Conservation (phyloP, 306 rosid species). For the Luffa aegyptiaca region DNA sequence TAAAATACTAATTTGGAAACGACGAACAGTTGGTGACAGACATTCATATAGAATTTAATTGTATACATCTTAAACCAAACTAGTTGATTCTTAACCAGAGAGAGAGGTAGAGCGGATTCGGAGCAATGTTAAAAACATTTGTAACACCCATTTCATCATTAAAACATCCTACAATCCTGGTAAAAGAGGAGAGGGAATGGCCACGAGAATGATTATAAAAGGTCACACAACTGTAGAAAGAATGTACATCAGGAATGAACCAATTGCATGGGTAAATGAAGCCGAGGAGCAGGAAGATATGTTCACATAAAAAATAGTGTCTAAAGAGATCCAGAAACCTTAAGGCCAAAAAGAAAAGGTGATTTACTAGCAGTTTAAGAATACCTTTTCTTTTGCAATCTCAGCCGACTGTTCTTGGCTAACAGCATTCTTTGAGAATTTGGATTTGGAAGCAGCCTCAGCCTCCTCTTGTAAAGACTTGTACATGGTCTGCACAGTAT, state of each 20-base stretch:
- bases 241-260: not conserved
- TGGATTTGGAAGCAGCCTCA: constrained; percentile 56
- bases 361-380: not conserved
- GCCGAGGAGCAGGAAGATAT: not conserved
- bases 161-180: not conserved
- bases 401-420: constrained; percentile 86
- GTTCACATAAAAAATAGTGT: not conserved
- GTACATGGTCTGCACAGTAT: constrained; percentile 56
- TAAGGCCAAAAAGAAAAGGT: not conserved
- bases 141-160: not conserved
- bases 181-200: not conserved
- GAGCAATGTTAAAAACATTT: not conserved
- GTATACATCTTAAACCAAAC: not conserved
- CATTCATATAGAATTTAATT: not conserved
- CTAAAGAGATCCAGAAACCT: not conserved
- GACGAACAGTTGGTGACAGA: not conserved
- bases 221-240: not conserved
- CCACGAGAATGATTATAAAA: not conserved
- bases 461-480: constrained; percentile 64
- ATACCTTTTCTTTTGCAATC: constrained; percentile 84
- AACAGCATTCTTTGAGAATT: constrained; percentile 45
- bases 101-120: not conserved
- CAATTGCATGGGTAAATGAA: not conserved
- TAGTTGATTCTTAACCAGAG: not conserved
- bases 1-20: not conserved